Base-by-base conservation (phyloP, 23 red algal genomes). In the Gracilaria vermiculophylla region DNA sequence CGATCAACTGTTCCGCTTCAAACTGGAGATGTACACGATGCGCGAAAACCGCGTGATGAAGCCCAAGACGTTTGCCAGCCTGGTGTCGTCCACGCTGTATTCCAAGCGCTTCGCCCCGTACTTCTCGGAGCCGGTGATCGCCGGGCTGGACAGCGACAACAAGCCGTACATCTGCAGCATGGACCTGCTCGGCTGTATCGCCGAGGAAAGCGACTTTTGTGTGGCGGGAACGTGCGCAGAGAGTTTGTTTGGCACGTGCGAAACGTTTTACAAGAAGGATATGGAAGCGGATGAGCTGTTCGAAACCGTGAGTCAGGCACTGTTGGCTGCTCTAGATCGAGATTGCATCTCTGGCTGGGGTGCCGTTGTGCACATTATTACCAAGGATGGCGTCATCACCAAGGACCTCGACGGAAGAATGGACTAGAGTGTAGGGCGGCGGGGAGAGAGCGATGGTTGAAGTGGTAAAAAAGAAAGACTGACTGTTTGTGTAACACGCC, bases 261-360 rank as follows among this genome's bases (percentile, higher is more conserved):
- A 99, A 71, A 99, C 97, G 9, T 99, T 99, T 92, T 99, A 92
- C 73, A 89, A 85, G 44, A 84, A 83, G 53, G 83, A 94, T 62
- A 39, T 99, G 27, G 83, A 91, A 20, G 90, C 93, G 5, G 92
- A 95, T 15, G 93, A 92, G 39, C 89, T 99, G 17, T 99, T 99
- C 82, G 97, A 99, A 84, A 92, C 91, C 11, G 83, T 94, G 23
- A 80, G 82, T 48, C 97, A 99, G 83, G 80, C 70, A 36, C 41
- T 99, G 52, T 60, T 99, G 20, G 91, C 94, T 13, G 97, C 97
- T 2, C 62, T 96, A 16, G 97, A 99, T 71, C 86, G 97, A 53
- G 97, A 99, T 74, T 99, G 97, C 69, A 87, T 99, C 25, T 95
- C 91, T 77, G 97, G 97, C 20, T 99, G 97, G 97, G 97, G 97